phyloP scores from a whole-genome alignment of 140 eudicot species.

The Oenanthe javanica region DNA sequence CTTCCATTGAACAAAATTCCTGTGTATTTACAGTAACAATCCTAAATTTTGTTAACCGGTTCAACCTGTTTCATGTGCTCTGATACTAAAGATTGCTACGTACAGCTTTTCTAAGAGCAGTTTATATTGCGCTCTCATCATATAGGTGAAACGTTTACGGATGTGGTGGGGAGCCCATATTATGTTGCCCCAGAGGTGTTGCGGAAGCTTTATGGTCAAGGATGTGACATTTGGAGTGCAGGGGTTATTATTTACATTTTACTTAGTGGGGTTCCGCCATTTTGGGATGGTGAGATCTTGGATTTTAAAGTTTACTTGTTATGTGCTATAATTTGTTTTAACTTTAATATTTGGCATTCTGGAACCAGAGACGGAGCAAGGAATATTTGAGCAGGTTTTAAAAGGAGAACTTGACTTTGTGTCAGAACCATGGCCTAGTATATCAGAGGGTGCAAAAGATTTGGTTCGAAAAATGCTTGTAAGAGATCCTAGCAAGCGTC shows the following conservation, averaged over 20 bases:
- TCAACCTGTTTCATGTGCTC: neutral
- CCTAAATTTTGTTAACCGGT: neutral
- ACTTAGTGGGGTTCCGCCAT: conserved; percentile 44
- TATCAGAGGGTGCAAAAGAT: conserved; percentile 46
- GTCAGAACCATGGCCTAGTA: conserved; percentile 47
- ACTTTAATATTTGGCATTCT: neutral
- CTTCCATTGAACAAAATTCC: neutral
- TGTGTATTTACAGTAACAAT: neutral
- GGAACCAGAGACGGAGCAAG: conserved; percentile 43
- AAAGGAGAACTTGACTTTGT: conserved; percentile 43
- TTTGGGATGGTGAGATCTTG: conserved; percentile 40
- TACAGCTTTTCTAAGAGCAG: neutral
- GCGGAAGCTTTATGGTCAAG: conserved; percentile 28
- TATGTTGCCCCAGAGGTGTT: conserved; percentile 44
- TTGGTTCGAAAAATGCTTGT: conserved; percentile 36
- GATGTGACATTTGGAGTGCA: conserved; percentile 48
- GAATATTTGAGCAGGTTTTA: conserved; percentile 35
- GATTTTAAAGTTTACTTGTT: neutral
- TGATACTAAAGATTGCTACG: neutral
- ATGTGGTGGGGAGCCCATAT: conserved; percentile 35
- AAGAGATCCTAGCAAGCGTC: conserved; percentile 25
- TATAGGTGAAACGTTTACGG: conserved; percentile 35
- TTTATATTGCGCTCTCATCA: neutral
- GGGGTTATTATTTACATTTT: conserved; percentile 38
- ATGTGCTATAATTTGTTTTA: neutral